A percentile compares a stretch with the other conserved stretches of the same genome.
Conservation (phyloP, 2,329 filamentous ascomycete species). For the Aspergillus transmontanensis region DNA sequence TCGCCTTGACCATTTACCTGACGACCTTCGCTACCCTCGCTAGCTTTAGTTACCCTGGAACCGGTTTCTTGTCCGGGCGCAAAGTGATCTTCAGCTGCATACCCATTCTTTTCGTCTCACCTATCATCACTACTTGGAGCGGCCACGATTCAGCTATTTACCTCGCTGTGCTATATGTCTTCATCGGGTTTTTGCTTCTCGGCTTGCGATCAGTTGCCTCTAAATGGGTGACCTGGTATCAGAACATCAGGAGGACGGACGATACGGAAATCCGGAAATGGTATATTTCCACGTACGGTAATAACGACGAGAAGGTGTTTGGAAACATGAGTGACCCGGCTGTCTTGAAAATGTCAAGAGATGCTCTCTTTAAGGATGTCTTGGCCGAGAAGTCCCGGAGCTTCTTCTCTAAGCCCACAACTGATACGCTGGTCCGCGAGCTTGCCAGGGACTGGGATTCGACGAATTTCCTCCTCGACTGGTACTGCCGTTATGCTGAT, state of each 20-base stretch:
- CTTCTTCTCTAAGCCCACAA: slow-evolving; percentile 46
- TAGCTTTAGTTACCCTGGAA: slow-evolving; percentile 58
- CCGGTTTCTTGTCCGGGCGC: slow-evolving; percentile 60
- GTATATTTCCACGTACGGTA: slow-evolving; percentile 38
- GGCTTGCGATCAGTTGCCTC: slow-evolving; percentile 58
- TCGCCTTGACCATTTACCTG: slow-evolving; percentile 61
- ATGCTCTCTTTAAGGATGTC: slow-evolving; percentile 50
- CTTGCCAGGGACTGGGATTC: slow-evolving; percentile 56
- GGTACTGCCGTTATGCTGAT: slow-evolving; percentile 54
- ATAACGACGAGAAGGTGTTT: slow-evolving; percentile 43
- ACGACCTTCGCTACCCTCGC: slow-evolving; percentile 57
- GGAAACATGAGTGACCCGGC: slow-evolving; percentile 52
- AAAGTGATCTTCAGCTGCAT: slow-evolving; percentile 58
- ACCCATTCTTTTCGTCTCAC: slow-evolving; percentile 59
- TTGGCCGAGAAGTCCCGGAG: slow-evolving; percentile 46
- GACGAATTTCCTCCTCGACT: slow-evolving; percentile 57
- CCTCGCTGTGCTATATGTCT: slow-evolving; percentile 56
- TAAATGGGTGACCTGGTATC: slow-evolving; percentile 62
- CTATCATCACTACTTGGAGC: slow-evolving; percentile 57
- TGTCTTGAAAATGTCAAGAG: slow-evolving; percentile 51
- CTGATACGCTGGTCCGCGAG: slow-evolving; percentile 52
- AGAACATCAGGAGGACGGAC: slow-evolving; percentile 42
- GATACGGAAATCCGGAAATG: slow-evolving; percentile 44
- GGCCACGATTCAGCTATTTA: slow-evolving; percentile 60
- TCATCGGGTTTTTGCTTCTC: slow-evolving; percentile 54